Conservation (phyloP, 2,329 filamentous ascomycete species). For the Pyricularia sp. region DNA sequence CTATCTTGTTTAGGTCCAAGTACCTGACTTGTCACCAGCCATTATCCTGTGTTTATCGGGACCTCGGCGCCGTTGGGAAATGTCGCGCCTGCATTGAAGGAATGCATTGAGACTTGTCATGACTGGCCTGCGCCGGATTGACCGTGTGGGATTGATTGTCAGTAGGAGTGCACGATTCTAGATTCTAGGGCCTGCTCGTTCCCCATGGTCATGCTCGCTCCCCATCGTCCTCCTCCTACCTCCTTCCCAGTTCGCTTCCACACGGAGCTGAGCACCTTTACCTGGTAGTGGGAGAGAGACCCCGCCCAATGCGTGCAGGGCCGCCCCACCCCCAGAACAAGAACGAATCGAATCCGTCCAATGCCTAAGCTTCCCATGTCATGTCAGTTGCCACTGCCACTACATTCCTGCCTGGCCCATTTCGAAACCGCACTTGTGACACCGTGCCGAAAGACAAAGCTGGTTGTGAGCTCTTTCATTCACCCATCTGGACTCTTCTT, state of each 20-base stretch:
- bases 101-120: slow-evolving; percentile 1
- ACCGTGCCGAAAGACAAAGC: slow-evolving; percentile 13
- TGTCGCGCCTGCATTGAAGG: background rate
- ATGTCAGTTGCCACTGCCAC: slow-evolving; percentile 1
- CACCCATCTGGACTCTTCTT: background rate
- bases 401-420: slow-evolving; percentile 13
- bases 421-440: slow-evolving; percentile 36
- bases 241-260: background rate
- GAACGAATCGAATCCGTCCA: background rate
- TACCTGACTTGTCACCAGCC: background rate
- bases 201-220: background rate
- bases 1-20: background rate
- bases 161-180: background rate
- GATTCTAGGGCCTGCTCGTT: background rate
- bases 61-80: background rate
- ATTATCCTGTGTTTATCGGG: background rate
- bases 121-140: background rate
- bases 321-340: background rate
- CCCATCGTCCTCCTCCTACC: background rate
- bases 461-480: background rate
- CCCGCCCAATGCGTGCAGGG: background rate
- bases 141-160: background rate
- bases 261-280: background rate
- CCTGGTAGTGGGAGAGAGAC: background rate
- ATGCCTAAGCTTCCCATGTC: slow-evolving; percentile 2